Evolutionary conservation across 345 rosid species (phyloP), one percentile per base, ranked within the genome.

Genomic region (Hibiscus trionum): DNA sequence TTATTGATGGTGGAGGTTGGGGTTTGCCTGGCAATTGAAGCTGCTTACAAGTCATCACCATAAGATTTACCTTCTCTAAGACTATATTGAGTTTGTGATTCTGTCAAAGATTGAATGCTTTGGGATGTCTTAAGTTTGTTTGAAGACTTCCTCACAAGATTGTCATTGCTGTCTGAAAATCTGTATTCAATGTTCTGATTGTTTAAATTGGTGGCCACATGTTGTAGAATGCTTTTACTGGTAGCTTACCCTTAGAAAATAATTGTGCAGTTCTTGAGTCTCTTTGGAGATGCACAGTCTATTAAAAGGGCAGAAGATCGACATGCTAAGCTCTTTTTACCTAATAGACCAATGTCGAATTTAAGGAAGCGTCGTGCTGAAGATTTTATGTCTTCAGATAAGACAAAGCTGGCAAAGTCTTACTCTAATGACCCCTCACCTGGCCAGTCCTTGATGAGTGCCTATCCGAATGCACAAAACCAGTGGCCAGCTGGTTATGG

Each of bases 401-500:
- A 82, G 79, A 74, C 91, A 17, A 96, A 96, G 84, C 55, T 88
- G 79, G 87, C 93, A n/a, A 93, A 83, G 79, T 82, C 91, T 4
- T 88, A 82, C 67, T 72, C 80, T 46, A 84, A 88, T 70, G 86
- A 79, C 26, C 78, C 90, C 63, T 75, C 88, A 52, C 77, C 88
- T 35, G 88, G 86, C 17, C 91, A 88, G 72, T 80, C 91, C 62
- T 72, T 82, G 78, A 82, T 88, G 79, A 88, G 88, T 84, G 83
- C 88, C 47, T 94, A 94, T 80, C 91, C 96, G 53, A 88, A 73
- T 73, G 76, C 88, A 12, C 98, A 86, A 71, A 79, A 86, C 75
- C 97, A 88, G 60, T 96, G 97, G 98, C 63, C 93, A 15, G 88
- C 94, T 78, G 85, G 90, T 70, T 93, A 91, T 74, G 91, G 86